Evolutionary conservation across 768 basidiomycete species (phyloP).

Genomic region (Chlorophyllum brunneum): DNA sequence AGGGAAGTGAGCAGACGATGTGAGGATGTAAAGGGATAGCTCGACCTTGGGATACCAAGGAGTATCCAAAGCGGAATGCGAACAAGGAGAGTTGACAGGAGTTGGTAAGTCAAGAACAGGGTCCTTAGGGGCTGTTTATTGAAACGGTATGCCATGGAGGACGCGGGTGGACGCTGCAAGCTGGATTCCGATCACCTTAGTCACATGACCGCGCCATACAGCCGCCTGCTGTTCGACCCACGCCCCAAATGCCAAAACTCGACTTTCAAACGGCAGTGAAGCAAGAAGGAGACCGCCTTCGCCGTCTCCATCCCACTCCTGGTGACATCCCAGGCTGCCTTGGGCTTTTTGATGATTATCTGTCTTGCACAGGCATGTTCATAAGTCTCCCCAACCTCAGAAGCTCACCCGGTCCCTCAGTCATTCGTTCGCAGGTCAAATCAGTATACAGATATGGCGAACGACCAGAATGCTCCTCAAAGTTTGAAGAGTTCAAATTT

Average conservation of each 20-base stretch:
- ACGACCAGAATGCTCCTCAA: conserved; percentile 65
- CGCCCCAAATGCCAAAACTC: conserved; percentile 30
- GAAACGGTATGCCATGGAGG: conserved; percentile 28
- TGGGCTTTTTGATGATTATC: conserved; percentile 66
- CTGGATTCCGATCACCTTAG: background rate
- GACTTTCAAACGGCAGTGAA: conserved; percentile 54
- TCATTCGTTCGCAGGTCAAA: conserved; percentile 74
- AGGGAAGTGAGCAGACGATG: background rate
- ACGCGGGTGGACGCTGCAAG: background rate
- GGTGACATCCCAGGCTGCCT: conserved; percentile 84
- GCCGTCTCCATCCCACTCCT: conserved; percentile 62
- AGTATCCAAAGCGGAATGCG: conserved; percentile 48
- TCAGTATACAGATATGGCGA: conserved; percentile 85
- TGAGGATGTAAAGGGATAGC: background rate
- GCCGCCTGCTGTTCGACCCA: background rate
- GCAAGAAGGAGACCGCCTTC: conserved; percentile 68
- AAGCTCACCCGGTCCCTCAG: conserved; percentile 32
- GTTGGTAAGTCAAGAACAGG: conserved; percentile 41
- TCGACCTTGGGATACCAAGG: conserved; percentile 32
- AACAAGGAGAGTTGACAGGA: conserved; percentile 35
- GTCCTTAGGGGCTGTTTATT: conserved; percentile 47
- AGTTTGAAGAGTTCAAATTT: conserved; percentile 92
- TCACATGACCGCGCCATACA: background rate
- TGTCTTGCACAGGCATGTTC: conserved; percentile 61
- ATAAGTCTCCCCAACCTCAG: conserved; percentile 8